Conservation (phyloP, 257 asterid species). For the Scutellaria galericulata region DNA sequence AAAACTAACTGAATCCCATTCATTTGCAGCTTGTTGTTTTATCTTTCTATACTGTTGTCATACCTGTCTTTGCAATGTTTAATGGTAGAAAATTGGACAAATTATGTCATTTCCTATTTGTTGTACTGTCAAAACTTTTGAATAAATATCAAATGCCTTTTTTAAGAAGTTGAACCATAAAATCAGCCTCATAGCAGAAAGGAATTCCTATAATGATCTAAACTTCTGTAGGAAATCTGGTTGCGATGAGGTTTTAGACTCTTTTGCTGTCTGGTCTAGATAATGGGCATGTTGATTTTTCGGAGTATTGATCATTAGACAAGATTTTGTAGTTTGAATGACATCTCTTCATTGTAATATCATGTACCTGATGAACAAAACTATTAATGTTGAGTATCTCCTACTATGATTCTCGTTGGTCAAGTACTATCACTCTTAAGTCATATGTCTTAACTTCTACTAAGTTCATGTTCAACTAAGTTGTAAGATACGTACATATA, state of each 20-base stretch:
- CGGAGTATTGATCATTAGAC: background rate
- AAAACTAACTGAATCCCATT: too few species aligned
- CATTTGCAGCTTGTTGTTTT: too few species aligned
- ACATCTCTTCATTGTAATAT: too few species aligned
- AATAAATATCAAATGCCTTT: too few species aligned
- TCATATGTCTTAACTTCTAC: background rate
- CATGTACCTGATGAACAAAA: background rate
- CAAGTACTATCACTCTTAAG: background rate
- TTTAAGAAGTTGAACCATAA: too few species aligned
- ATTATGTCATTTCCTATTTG: too few species aligned
- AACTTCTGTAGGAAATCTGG: background rate
- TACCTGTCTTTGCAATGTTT: too few species aligned
- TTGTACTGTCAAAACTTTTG: too few species aligned
- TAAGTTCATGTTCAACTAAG: background rate
- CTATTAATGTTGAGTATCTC: background rate
- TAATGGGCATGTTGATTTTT: background rate
- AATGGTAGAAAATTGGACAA: too few species aligned
- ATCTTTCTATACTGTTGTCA: too few species aligned
- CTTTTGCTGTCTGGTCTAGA: background rate
- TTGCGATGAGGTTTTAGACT: background rate
- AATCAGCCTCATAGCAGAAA: background rate
- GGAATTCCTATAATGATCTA: constrained; percentile 1
- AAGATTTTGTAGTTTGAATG: background rate
- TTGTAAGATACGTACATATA: background rate
- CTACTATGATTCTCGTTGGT: background rate